These are phyloP conservation scores for Pyrus bretschneideri DNA, from an alignment of 306 rosid species.

Conservation along the genomic window DNA sequence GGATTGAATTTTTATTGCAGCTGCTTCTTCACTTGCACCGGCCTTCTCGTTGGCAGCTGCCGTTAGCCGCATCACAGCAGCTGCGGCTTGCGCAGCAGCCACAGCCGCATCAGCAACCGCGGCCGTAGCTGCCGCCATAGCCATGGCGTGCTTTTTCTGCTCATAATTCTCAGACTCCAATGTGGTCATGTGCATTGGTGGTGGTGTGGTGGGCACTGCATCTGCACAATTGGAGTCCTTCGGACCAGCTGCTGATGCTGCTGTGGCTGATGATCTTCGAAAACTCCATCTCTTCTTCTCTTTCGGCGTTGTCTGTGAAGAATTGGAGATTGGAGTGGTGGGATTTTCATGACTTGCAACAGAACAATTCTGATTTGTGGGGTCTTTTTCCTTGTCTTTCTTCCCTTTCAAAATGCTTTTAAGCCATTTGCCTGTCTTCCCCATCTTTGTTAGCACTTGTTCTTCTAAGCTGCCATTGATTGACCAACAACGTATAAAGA, in stretches of 20 bases:
- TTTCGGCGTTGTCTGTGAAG: slow-evolving; percentile 35
- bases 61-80: slow-evolving; percentile 45
- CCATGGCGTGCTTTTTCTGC: slow-evolving; percentile 61
- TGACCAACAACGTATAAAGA: slow-evolving; percentile 21
- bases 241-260: slow-evolving; percentile 25
- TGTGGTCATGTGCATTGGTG: slow-evolving; percentile 13
- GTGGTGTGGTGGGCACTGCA: slow-evolving; percentile 20
- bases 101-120: slow-evolving; percentile 56
- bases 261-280: slow-evolving; percentile 66
- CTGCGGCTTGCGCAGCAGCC: slow-evolving; percentile 71
- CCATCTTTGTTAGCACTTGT: slow-evolving; percentile 43
- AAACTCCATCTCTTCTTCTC: slow-evolving; percentile 93
- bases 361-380: slow-evolving; percentile 24
- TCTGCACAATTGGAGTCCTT: slow-evolving; percentile 40
- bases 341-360: slow-evolving; percentile 37
- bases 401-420: slow-evolving; percentile 63
- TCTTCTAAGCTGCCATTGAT: slow-evolving; percentile 21
- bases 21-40: slow-evolving; percentile 42
- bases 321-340: slow-evolving; percentile 40
- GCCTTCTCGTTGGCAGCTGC: slow-evolving; percentile 33
- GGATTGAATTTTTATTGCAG: slow-evolving; percentile 74
- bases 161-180: slow-evolving; percentile 40
- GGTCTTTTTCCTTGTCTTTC: slow-evolving; percentile 47
- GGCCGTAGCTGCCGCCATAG: slow-evolving; percentile 56
- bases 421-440: slow-evolving; percentile 82